A percentile compares a stretch with the other conserved stretches of the same genome.
phyloP scores from a whole-genome alignment of 1,139 yeast genomes.

The Pichia sp. region DNA sequence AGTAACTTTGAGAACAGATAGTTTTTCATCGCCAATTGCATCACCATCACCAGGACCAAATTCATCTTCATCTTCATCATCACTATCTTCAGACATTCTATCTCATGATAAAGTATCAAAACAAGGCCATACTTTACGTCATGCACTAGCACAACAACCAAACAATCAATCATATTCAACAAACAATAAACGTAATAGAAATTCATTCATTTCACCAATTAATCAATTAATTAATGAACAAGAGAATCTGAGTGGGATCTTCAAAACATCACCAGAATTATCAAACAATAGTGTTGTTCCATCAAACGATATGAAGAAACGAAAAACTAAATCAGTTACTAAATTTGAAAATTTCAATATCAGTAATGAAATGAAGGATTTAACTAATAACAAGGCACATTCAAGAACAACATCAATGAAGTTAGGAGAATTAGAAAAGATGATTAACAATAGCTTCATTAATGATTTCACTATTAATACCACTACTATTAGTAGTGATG shows the following conservation, averaged over 20 bases:
- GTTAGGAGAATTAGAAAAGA: slow-evolving; percentile 6
- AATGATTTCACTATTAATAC: not conserved
- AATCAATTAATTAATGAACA: slow-evolving; percentile 23
- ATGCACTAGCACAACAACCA: slow-evolving; percentile 12
- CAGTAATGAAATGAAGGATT: not conserved
- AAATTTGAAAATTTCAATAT: not conserved
- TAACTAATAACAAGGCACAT: not conserved
- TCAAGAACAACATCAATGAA: slow-evolving; percentile 8
- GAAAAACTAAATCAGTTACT: slow-evolving; percentile 8
- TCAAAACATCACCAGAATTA: not conserved
- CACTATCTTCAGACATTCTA: not conserved
- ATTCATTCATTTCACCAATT: slow-evolving; percentile 32
- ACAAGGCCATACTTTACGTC: slow-evolving; percentile 23
- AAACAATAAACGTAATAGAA: slow-evolving; percentile 11
- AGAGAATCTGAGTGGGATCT: not conserved
- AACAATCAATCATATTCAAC: not conserved
- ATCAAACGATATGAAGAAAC: not conserved
- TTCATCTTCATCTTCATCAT: slow-evolving; percentile 4
- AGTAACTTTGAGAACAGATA: not conserved
- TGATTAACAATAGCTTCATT: slow-evolving; percentile 9
- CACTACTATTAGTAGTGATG: not conserved
- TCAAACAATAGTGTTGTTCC: not conserved
- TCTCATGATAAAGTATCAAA: slow-evolving; percentile 8
- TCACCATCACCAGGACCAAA: slow-evolving; percentile 10
- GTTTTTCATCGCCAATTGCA: too few species aligned